These are phyloP conservation scores for Solanum microdontum DNA, from an alignment of 257 asterid genomes.

Conservation along the genomic window DNA sequence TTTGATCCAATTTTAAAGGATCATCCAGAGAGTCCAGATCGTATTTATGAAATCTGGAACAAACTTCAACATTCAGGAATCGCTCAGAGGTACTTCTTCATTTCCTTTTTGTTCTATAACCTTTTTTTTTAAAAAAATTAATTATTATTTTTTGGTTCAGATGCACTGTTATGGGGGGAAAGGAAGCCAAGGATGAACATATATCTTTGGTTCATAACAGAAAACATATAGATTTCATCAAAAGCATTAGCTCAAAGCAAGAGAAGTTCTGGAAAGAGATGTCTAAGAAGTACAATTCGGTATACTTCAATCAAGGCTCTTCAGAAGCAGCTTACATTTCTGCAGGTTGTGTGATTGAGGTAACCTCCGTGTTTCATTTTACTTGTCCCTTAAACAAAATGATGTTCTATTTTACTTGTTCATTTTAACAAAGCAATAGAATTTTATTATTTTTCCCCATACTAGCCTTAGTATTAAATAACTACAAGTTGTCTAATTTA, in stretches of 20 bases:
- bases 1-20: slow-evolving; percentile 22
- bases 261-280: slow-evolving; percentile 22
- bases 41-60: slow-evolving; percentile 68
- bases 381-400: background rate
- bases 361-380: slow-evolving; percentile 1
- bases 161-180: slow-evolving; percentile 54
- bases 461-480: background rate
- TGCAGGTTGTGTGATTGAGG: slow-evolving; percentile 91
- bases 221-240: slow-evolving; percentile 51
- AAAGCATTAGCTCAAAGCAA: slow-evolving; percentile 46
- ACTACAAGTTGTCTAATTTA: background rate
- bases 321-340: slow-evolving; percentile 89
- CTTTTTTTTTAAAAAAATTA: no score
- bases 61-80: slow-evolving; percentile 57
- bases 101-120: background rate
- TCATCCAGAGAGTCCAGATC: slow-evolving; percentile 81
- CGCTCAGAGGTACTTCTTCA: slow-evolving; percentile 35
- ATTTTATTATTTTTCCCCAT: background rate
- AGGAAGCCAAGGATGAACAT: slow-evolving; percentile 54
- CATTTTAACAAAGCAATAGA: background rate
- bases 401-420: background rate
- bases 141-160: slow-evolving; percentile 18
- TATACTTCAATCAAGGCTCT: slow-evolving; percentile 85
- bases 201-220: slow-evolving; percentile 70
- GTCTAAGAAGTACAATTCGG: slow-evolving; percentile 54